phyloP scores from a whole-genome alignment of 192 early-diverging fungal species.

The Piromyces sp. region DNA sequence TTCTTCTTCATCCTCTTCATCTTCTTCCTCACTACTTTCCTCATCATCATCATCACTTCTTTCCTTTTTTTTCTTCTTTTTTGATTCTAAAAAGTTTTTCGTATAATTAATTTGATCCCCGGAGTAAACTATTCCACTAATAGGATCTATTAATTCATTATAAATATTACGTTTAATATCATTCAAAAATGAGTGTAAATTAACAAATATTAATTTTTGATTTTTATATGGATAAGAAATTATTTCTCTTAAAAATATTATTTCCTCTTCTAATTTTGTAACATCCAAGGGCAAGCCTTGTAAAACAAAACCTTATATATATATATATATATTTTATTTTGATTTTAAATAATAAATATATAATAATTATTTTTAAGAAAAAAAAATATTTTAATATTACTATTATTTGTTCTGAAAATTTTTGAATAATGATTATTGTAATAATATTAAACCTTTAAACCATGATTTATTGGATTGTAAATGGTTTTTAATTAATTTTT shows the following conservation, averaged over 20 bases:
- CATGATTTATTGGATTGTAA: neutral
- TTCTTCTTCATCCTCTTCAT: neutral
- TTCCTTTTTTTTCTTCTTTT: neutral
- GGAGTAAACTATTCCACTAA: neutral
- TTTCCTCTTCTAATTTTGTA: neutral
- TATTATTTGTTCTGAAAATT: too few species aligned
- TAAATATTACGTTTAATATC: neutral
- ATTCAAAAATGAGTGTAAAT: neutral
- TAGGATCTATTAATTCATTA: neutral
- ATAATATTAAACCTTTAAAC: neutral
- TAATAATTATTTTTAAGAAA: too few species aligned
- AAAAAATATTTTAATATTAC: too few species aligned
- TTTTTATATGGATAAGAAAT: neutral
- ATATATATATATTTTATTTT: neutral
- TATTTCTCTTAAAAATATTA: neutral
- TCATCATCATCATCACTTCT: neutral
- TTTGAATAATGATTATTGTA: too few species aligned
- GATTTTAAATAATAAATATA: too few species aligned
- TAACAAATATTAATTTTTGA: neutral
- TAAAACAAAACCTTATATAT: neutral
- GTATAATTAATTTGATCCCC: neutral
- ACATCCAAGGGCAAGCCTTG: neutral
- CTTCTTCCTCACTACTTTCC: neutral
- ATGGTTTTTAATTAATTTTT: neutral
- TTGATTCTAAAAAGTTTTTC: neutral